Conservation (phyloP, 2,329 filamentous ascomycete species). For the Chalara sp. region DNA sequence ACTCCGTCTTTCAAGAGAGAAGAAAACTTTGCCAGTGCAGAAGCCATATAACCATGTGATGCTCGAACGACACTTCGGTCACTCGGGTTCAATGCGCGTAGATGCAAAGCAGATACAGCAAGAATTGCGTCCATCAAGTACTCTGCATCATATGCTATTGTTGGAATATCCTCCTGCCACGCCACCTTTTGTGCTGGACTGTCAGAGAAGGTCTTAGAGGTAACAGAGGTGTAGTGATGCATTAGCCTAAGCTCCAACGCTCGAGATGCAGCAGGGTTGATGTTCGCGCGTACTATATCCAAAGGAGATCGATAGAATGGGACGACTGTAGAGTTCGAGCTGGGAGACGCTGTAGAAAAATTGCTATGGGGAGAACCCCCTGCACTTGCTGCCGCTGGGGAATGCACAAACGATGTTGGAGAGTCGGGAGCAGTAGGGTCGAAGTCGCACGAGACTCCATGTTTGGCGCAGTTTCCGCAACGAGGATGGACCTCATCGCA, state of each 20-base stretch:
- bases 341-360: slow-evolving; percentile 8
- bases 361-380: not conserved
- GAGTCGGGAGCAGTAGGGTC: slow-evolving; percentile 30
- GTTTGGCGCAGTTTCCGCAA: slow-evolving; percentile 61
- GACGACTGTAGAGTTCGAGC: slow-evolving; percentile 11
- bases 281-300: slow-evolving; percentile 10
- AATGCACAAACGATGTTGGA: slow-evolving; percentile 7
- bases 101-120: slow-evolving; percentile 56
- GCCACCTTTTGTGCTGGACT: slow-evolving; percentile 47
- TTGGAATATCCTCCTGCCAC: slow-evolving; percentile 54
- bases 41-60: slow-evolving; percentile 59
- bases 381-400: slow-evolving; percentile 2
- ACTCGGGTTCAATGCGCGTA: slow-evolving; percentile 49
- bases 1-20: slow-evolving; percentile 49
- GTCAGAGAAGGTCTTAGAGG: slow-evolving; percentile 49
- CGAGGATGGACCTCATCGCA: slow-evolving; percentile 61
- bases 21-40: slow-evolving; percentile 54
- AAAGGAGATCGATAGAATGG: slow-evolving; percentile 17
- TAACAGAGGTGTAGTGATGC: slow-evolving; percentile 57
- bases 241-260: slow-evolving; percentile 53
- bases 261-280: slow-evolving; percentile 14
- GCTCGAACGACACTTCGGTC: slow-evolving; percentile 54
- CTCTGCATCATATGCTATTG: slow-evolving; percentile 52
- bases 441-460: slow-evolving; percentile 61
- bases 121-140: slow-evolving; percentile 59